These are phyloP conservation scores for Aspergillus cavernicola DNA, from an alignment of 495 filamentous ascomycete species.

Conservation along the genomic window DNA sequence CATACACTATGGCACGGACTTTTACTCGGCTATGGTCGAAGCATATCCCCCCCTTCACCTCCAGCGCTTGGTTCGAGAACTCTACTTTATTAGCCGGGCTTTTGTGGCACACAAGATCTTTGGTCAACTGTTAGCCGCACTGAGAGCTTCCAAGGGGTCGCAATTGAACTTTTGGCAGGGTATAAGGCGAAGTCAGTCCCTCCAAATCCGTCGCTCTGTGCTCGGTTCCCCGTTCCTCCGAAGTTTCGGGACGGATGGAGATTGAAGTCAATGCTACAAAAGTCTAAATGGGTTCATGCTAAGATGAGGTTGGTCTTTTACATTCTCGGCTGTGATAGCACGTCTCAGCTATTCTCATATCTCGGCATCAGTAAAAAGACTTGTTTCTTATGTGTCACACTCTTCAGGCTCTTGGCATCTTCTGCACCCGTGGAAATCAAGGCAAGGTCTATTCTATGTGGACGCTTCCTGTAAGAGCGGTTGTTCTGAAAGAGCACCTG, in stretches of 20 bases:
- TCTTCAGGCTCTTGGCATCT: background rate
- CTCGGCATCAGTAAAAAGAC: background rate
- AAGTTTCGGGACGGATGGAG: background rate
- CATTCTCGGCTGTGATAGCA: background rate
- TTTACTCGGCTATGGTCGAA: background rate
- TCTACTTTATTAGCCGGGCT: background rate
- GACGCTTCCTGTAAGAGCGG: background rate
- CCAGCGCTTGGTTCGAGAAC: background rate
- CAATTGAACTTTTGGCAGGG: background rate
- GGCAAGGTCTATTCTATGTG: background rate
- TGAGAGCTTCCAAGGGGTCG: background rate
- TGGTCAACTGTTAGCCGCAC: background rate
- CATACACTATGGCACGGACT: background rate
- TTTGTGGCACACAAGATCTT: background rate
- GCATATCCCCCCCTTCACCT: background rate
- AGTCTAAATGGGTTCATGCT: background rate
- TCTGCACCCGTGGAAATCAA: background rate
- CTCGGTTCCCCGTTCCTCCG: background rate
- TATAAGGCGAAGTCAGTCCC: background rate
- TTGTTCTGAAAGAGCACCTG: background rate
- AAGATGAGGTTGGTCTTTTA: background rate
- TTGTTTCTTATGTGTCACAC: background rate
- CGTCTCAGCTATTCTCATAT: background rate
- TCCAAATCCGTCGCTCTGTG: background rate
- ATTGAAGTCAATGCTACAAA: background rate